Conservation (phyloP, 2,329 filamentous ascomycete species). For the Apiospora hydei region DNA sequence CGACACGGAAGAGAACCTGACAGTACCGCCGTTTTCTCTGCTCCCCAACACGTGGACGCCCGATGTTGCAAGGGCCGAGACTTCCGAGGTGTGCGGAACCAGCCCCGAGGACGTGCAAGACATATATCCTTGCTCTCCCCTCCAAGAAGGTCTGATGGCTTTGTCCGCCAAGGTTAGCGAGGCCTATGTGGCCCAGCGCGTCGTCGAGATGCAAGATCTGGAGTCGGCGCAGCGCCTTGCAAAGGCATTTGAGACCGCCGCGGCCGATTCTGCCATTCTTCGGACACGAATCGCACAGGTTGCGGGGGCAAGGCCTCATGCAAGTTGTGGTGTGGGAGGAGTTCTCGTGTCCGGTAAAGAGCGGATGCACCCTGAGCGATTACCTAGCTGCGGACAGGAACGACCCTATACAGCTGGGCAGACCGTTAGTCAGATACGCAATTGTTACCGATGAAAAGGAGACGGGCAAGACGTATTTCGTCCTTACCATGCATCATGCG, state of each 20-base stretch:
- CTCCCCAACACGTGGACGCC: constrained; percentile 45
- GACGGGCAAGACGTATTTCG: constrained; percentile 49
- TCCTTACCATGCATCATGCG: constrained; percentile 63
- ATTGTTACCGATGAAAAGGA: constrained; percentile 44
- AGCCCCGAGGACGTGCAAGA: constrained; percentile 51
- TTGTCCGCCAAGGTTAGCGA: constrained; percentile 58
- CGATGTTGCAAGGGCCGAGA: constrained; percentile 45
- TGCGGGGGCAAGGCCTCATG: constrained; percentile 50
- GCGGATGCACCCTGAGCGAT: constrained; percentile 44
- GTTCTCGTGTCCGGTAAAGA: constrained; percentile 43
- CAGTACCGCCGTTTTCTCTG: constrained; percentile 49
- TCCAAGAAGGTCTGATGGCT: constrained; percentile 63
- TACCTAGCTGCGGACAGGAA: constrained; percentile 51
- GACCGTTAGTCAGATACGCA: constrained; percentile 54
- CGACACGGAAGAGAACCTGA: constrained; percentile 35
- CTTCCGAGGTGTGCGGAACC: constrained; percentile 50
- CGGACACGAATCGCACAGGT: constrained; percentile 58
- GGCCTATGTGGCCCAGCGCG: constrained; percentile 60
- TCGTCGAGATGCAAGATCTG: constrained; percentile 49
- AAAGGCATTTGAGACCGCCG: constrained; percentile 51
- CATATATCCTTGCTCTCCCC: constrained; percentile 60
- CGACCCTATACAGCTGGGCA: constrained; percentile 52
- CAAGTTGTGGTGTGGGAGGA: constrained; percentile 55
- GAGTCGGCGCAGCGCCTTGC: constrained; percentile 48
- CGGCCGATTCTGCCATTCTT: constrained; percentile 50